Evolutionary conservation across 495 filamentous ascomycete genomes (phyloP), one percentile per base, ranked within the genome.

Genomic region (Penicillium pulvis): DNA sequence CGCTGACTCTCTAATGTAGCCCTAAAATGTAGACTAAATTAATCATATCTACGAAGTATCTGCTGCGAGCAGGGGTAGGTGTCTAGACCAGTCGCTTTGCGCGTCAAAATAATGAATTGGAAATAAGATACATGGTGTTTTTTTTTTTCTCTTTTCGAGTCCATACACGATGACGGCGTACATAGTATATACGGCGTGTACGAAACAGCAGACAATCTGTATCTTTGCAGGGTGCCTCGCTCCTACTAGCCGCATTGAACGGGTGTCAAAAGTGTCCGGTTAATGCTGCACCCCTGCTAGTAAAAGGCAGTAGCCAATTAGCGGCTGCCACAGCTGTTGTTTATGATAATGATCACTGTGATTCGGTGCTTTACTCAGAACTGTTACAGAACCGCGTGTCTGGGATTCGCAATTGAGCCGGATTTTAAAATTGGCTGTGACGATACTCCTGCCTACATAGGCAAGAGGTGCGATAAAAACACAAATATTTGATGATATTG

Each of bases 381-480:
- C 28, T 28, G 28, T 7, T 28, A 28, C 28, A 4, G 14, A 39
- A 14, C 16, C 16, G 14, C 39, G 39, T 7, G 16, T 5, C 1
- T 41, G 16, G 16, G 14, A 41, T n/a, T 41, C 12, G 14, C 16
- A 41, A 41, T 41, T 41, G 39, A 41, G 39, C 39, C 4, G 1
- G 14, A 12, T 10, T 36, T 36, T 36, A 36, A 36, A 36, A 36
- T 36, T 36, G 33, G 4, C 49, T 30, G 46, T 50, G 51, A 50
- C 63, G 63, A 33, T 63, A 43, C 51, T 23, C 39, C 51, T 56
- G 30, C 52, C 53, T 57, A 33, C 39, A 6, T 47, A 36, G 41
- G 33, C 33, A 17, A 55, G 46, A 50, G 33, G 33, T 11, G 33
- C 33, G 9, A 12, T 36, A 1, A 3, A 28, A 28, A 2, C 14